Percentiles rank a stretch among this genome's conserved stretches.
These are phyloP conservation scores for Mycena citricolor DNA, from an alignment of 1,284 basidiomycete genomes.

Conservation along the genomic window DNA sequence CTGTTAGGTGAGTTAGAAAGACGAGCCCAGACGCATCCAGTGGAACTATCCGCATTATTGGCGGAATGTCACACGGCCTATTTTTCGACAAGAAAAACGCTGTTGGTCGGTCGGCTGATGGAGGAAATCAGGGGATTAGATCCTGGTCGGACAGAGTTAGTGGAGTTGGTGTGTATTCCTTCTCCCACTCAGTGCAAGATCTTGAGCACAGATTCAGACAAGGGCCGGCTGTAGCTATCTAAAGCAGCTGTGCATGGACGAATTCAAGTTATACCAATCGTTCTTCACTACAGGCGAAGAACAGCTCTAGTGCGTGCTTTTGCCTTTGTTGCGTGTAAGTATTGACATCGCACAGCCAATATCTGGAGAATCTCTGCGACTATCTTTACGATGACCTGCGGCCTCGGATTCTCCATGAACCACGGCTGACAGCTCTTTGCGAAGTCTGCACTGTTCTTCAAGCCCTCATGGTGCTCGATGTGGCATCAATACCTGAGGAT, in stretches of 20 bases:
- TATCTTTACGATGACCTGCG: slow-evolving; percentile 91
- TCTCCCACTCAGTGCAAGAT: no score
- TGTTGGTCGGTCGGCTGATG: slow-evolving; percentile 69
- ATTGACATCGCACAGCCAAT: slow-evolving; percentile 53
- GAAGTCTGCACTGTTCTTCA: slow-evolving; percentile 92
- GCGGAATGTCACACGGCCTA: slow-evolving; percentile 85
- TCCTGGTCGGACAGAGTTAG: slow-evolving; percentile 74
- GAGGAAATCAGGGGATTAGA: slow-evolving; percentile 85
- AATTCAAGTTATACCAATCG: slow-evolving; percentile 79
- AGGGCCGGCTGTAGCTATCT: slow-evolving; percentile 87
- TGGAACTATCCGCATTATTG: slow-evolving; percentile 76
- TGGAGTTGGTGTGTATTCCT: slow-evolving; percentile 67
- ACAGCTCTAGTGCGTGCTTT: slow-evolving; percentile 74
- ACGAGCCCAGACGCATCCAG: slow-evolving; percentile 67
- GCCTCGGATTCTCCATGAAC: slow-evolving; percentile 89
- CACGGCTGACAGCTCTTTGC: slow-evolving; percentile 79
- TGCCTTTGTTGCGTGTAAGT: slow-evolving; percentile 2
- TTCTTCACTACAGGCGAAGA: slow-evolving; percentile 88
- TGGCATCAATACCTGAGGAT: slow-evolving; percentile 42
- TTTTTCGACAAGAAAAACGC: slow-evolving; percentile 66
- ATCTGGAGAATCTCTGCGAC: slow-evolving; percentile 87
- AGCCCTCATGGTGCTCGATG: slow-evolving; percentile 88
- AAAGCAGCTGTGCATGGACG: slow-evolving; percentile 85
- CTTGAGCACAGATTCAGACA: slow-evolving; percentile 51
- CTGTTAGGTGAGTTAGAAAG: slow-evolving; percentile 84